Percentiles rank a stretch among this genome's conserved stretches.
Conservation (phyloP, 2,329 filamentous ascomycete genomes). For the Aspergillus texensis region DNA sequence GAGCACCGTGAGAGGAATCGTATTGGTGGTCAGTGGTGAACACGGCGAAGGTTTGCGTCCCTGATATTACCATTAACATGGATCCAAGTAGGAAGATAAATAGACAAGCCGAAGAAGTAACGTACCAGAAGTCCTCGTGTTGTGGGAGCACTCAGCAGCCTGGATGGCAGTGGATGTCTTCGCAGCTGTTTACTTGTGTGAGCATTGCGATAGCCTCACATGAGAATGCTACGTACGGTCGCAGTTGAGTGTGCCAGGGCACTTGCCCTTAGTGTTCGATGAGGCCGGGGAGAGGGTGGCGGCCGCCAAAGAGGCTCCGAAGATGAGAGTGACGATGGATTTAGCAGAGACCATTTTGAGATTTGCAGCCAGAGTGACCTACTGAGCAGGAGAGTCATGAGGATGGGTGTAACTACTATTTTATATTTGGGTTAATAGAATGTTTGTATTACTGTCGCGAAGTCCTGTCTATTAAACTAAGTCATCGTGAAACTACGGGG, state of each 20-base stretch:
- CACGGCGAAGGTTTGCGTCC: constrained; percentile 41
- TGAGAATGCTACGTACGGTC: constrained; percentile 20
- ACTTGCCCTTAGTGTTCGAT: constrained; percentile 42
- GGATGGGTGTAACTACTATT: not conserved
- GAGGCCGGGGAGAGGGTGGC: constrained; percentile 38
- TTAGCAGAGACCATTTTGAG: not conserved
- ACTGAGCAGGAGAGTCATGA: no score
- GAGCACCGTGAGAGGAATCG: constrained; percentile 46
- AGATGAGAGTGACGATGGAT: constrained; percentile 16
- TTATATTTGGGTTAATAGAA: not conserved
- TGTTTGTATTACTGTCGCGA: not conserved
- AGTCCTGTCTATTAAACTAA: not conserved
- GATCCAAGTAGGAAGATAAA: not conserved
- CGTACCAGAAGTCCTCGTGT: constrained; percentile 35
- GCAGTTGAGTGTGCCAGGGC: constrained; percentile 32
- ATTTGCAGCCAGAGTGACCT: not conserved
- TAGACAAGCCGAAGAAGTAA: not conserved
- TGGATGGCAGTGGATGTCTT: constrained; percentile 42
- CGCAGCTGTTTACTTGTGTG: constrained; percentile 23
- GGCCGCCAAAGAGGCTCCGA: constrained; percentile 18
- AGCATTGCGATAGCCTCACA: not conserved
- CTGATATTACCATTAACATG: not conserved
- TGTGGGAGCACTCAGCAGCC: constrained; percentile 43
- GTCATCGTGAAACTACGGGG: constrained; percentile 23
- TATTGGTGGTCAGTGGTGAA: constrained; percentile 50